Evolutionary conservation across 441 rosid species (phyloP), one percentile per base, ranked within the genome.

Genomic region (Populus hybrid): DNA sequence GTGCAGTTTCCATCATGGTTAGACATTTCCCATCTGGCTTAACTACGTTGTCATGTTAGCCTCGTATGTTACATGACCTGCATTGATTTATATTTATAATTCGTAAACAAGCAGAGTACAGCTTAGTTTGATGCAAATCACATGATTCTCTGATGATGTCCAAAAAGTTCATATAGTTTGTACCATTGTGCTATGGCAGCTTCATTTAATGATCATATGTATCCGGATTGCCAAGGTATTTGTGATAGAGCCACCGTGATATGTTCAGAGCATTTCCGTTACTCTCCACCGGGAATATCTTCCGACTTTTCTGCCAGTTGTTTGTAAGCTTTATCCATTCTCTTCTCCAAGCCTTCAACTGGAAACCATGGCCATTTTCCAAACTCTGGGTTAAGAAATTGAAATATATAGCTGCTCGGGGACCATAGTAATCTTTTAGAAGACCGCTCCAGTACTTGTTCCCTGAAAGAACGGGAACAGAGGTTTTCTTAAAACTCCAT

Each of bases 401-500:
- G 87, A 90, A 91, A 76, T 90, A 91, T 73, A 90, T 81, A 24
- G 91, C 93, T 46, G 93, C 93, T 76, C 93, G 87, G 18, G 90
- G 91, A 9, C 91, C 88, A 36, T 91, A 89, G 82, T 91, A 90
- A 80, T 90, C 92, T 74, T 72, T 74, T 24, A 91, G 74, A 64
- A 91, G 89, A 10, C 95, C 93, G 42, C 90, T 90, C 93, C 93
- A 90, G 81, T 91, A 91, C 77, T 91, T 91, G 88, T 91, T 91
- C 54, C 89, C 93, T 90, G 11, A 64, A 74, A n/a, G 9, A 50
- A 78, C 67, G 21, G 21, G n/a, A 61, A 74, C 26, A 46, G 26
- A 35, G 9, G 24, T 14, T 54, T 54, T 54, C n/a, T 16, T 16
- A 28, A n/a, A 14, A 16, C 26, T 70, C 42, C 10, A 6, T 10